A percentile compares a stretch with the other conserved stretches of the same genome.
Conservation (phyloP, 208 protist species). For the Wallacemonas rigidus region DNA sequence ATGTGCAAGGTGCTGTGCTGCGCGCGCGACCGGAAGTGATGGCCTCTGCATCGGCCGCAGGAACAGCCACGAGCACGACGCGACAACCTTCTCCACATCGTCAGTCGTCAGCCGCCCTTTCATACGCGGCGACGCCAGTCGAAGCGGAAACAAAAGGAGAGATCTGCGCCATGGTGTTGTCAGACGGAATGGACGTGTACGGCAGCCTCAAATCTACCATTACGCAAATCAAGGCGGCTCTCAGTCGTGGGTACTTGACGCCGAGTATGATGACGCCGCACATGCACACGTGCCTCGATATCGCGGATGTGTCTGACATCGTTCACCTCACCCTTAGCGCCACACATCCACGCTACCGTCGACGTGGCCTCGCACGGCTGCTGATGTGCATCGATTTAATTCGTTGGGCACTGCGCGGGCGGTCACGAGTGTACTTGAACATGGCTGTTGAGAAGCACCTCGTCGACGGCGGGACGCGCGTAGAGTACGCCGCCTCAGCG, state of each 20-base stretch:
- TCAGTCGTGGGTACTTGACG: conserved; percentile 48
- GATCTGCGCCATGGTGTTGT: conserved; percentile 68
- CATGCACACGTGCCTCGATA: conserved; percentile 55
- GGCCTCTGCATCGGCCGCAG: too few relatives aligned
- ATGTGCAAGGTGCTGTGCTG: conserved; percentile 74
- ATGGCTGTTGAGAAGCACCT: conserved; percentile 87
- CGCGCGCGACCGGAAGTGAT: not conserved
- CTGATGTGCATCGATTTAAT: conserved; percentile 77
- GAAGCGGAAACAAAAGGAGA: conserved; percentile 4
- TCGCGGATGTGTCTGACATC: conserved; percentile 76
- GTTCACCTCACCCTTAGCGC: conserved; percentile 86
- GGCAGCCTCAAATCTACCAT: conserved; percentile 74
- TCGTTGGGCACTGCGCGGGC: conserved; percentile 79
- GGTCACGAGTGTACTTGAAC: conserved; percentile 71
- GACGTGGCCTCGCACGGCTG: conserved; percentile 56
- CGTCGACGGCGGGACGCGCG: conserved; percentile 52
- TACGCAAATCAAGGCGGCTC: conserved; percentile 71
- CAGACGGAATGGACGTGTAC: conserved; percentile 85
- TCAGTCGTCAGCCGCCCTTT: too few relatives aligned
- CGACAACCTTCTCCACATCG: too few relatives aligned
- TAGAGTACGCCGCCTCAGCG: conserved; percentile 62
- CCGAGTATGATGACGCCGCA: conserved; percentile 30
- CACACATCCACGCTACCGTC: conserved; percentile 61
- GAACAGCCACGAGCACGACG: too few relatives aligned
- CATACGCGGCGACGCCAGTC: not conserved